Conservation (phyloP, 2,329 filamentous ascomycete genomes). For the Zymoseptoria tritici region DNA sequence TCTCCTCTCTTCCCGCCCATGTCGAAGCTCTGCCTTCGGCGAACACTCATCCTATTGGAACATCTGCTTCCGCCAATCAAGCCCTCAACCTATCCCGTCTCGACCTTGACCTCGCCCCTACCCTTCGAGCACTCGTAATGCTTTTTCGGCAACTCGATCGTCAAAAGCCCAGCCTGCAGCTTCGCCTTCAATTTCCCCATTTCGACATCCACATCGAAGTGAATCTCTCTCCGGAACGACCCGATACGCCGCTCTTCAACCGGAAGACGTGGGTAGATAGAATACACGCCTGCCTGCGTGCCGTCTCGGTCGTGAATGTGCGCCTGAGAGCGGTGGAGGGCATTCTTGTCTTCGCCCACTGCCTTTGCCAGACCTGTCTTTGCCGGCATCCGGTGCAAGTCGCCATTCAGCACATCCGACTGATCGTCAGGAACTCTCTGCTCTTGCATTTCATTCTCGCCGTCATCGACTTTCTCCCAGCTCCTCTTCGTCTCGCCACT, state of each 20-base stretch:
- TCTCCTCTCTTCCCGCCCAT: too few species aligned
- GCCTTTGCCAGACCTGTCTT: not conserved
- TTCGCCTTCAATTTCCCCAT: slow-evolving; percentile 1
- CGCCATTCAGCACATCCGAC: not conserved
- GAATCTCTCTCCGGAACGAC: slow-evolving; percentile 10
- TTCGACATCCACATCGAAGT: slow-evolving; percentile 13
- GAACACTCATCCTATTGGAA: too few species aligned
- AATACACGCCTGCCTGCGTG: not conserved
- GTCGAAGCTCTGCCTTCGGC: too few species aligned
- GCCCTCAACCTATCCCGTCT: not conserved
- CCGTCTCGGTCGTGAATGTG: not conserved
- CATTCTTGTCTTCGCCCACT: not conserved
- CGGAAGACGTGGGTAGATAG: not conserved
- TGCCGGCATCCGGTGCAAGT: not conserved
- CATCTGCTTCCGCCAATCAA: too few species aligned
- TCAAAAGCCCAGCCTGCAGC: not conserved
- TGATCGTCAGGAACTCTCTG: not conserved
- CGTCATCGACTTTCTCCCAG: not conserved
- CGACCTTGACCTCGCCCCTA: slow-evolving; percentile 8
- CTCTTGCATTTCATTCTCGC: not conserved
- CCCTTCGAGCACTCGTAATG: slow-evolving; percentile 7
- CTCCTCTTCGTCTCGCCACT: slow-evolving; percentile 3
- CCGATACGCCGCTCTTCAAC: not conserved
- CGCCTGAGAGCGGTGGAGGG: not conserved
- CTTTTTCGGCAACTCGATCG: slow-evolving; percentile 10